Base-by-base conservation (phyloP, 495 filamentous ascomycete species). In the Tetracladium marchalianum region DNA sequence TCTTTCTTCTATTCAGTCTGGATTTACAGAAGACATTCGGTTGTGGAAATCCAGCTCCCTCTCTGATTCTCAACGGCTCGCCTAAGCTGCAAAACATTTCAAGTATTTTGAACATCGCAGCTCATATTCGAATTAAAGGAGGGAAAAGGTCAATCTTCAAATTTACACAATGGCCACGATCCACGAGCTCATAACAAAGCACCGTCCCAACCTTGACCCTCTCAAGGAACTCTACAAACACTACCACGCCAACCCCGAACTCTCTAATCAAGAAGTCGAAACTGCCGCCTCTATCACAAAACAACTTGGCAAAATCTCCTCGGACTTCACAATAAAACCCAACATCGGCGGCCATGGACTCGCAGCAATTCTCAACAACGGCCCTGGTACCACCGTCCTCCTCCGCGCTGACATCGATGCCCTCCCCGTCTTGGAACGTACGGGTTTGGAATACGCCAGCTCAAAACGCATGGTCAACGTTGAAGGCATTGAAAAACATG, bases 371-470 rank as follows among this genome's bases (percentile, higher is more conserved):
- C 62, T 81, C 6, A 48, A 54, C n/a, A 83, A 83, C 58, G 78
- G 78, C 0, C 8, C 41, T 0, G 78, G 80, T 0, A 60, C 62
- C 0, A 77, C 64, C 0, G 55, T 82, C 4, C 62, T 83, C 0
- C 59, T 82, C 1, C 65, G 80, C 4, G 76, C 77, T 2, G 79
- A 83, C 43, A 74, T 78, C 55, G 78, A 85, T 58, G 81, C 71
- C 3, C 62, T 82, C 0, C 81, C 80, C 0, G 56, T 82, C 1
- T 53, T 67, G 52, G 79, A 84, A 50, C 51, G 65, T 34, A 81
- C 76, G 0, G 69, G 66, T 0, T 59, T 81, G 1, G 59, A 62
- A 10, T 83, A 81, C 52, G 71, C 75, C 0, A 80, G 73, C 55
- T 68, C 51, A 13, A 63, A 52, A 13, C 49, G 50, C 6, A 64